Percentiles rank a stretch among this genome's conserved stretches.
These are phyloP conservation scores for Magnolia sinica DNA, from an alignment of 164 flowering plant genomes.

Conservation along the genomic window DNA sequence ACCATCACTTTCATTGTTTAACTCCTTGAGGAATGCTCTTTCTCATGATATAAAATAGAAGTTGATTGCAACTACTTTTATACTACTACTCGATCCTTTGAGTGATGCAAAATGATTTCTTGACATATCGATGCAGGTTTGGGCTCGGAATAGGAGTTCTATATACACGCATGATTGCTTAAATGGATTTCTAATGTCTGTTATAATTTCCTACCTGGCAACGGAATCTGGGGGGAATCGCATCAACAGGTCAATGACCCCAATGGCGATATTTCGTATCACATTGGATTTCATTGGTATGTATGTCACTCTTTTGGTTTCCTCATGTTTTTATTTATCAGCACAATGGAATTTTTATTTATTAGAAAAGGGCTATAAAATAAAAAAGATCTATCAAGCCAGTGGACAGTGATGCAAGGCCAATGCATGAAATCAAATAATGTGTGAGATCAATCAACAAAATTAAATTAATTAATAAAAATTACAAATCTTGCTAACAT, in stretches of 20 bases:
- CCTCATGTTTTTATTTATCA: background rate
- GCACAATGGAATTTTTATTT: too few relatives aligned
- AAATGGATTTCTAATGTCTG: constrained; percentile 73
- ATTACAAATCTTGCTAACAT: too few relatives aligned
- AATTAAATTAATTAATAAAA: too few relatives aligned
- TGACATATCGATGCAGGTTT: constrained; percentile 48
- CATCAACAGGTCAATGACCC: constrained; percentile 62
- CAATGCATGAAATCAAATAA: too few relatives aligned
- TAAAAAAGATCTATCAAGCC: too few relatives aligned
- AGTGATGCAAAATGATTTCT: background rate
- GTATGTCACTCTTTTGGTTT: constrained; percentile 5
- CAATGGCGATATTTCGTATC: constrained; percentile 71
- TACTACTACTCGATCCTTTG: background rate
- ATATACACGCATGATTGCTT: constrained; percentile 73
- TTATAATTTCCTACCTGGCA: constrained; percentile 66
- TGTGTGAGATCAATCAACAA: too few relatives aligned
- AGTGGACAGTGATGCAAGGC: too few relatives aligned
- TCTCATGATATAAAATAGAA: background rate
- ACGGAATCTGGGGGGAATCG: constrained; percentile 39
- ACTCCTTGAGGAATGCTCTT: background rate
- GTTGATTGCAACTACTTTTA: background rate
- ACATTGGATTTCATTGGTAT: constrained; percentile 78
- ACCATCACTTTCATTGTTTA: background rate
- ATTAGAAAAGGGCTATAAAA: too few relatives aligned
- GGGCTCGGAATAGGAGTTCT: constrained; percentile 82